Percentiles rank a stretch among this genome's conserved stretches.
Evolutionary conservation across 176 grass and related monocot species (phyloP).

Genomic region (Rhynchospora tenuis): DNA sequence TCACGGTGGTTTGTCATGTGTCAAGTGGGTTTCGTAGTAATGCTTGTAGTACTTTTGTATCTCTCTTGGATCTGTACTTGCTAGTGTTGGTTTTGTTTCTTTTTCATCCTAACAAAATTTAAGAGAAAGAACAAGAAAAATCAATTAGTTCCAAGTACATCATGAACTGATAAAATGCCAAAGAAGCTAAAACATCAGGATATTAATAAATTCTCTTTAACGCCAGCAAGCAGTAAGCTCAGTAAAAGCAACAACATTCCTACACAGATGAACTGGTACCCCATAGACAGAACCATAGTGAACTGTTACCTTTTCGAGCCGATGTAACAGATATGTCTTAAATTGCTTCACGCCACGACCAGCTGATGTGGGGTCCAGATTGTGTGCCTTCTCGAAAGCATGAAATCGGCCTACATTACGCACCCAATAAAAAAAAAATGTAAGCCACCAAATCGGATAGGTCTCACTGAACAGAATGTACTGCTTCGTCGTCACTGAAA

Average conservation of each 20-base stretch:
- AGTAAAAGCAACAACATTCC: not conserved
- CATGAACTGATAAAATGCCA: not conserved
- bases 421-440: not conserved
- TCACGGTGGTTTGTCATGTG: constrained; percentile 71
- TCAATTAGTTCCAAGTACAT: not conserved
- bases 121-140: not conserved
- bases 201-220: not conserved
- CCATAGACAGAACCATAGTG: not conserved
- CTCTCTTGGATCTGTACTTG: constrained; percentile 50
- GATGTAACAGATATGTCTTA: constrained; percentile 89
- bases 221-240: not conserved
- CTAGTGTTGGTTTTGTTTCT: constrained; percentile 29
- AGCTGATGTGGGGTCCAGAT: constrained; percentile 49
- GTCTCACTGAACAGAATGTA: not conserved
- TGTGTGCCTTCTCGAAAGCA: constrained; percentile 85
- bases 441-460: not conserved
- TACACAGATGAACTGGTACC: not conserved
- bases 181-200: not conserved
- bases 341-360: constrained; percentile 79
- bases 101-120: constrained; percentile 56
- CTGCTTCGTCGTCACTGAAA: not conserved
- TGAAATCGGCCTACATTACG: constrained; percentile 67
- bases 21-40: constrained; percentile 49
- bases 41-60: constrained; percentile 59
- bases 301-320: constrained; percentile 69